phyloP scores from a whole-genome alignment of 148 eudicot species.

The Nepenthes gracilis region DNA sequence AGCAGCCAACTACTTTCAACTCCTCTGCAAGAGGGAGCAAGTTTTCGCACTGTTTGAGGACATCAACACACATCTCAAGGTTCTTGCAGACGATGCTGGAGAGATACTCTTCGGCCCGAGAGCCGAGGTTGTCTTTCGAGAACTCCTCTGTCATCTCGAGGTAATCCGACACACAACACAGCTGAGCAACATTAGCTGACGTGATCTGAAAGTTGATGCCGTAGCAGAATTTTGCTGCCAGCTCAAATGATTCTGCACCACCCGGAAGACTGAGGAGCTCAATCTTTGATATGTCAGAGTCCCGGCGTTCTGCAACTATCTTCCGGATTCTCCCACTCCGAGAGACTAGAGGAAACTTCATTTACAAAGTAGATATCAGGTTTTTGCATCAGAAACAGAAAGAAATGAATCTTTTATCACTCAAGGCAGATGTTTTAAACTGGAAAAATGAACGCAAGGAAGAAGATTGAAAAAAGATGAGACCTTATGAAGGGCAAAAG shows the following conservation, averaged over 20 bases:
- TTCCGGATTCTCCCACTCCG: conserved; percentile 71
- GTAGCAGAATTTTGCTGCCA: conserved; percentile 90
- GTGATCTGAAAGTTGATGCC: conserved; percentile 85
- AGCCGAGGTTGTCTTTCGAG: conserved; percentile 64
- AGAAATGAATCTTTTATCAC: neutral
- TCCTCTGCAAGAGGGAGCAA: conserved; percentile 90
- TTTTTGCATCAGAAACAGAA: conserved; percentile 1
- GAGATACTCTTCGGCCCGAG: conserved; percentile 75
- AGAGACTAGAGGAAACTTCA: conserved; percentile 92
- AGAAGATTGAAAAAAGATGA: too few relatives aligned
- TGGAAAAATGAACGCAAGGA: neutral
- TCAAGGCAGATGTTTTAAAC: too few relatives aligned
- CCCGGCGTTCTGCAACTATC: conserved; percentile 56
- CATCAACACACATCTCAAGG: conserved; percentile 77
- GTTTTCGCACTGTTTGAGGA: conserved; percentile 69
- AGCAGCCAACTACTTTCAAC: conserved; percentile 52
- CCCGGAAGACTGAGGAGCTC: conserved; percentile 68
- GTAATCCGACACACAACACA: conserved; percentile 67
- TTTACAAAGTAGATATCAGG: conserved; percentile 1
- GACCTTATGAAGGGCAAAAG: conserved; percentile 87
- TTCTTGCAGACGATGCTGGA: conserved; percentile 61
- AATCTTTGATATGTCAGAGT: conserved; percentile 39
- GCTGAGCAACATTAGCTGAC: conserved; percentile 65
- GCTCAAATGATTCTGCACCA: conserved; percentile 69
- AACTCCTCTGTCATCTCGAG: conserved; percentile 73